These are phyloP conservation scores for Zygosaccharomyces gambellarensis DNA, from an alignment of 805 yeast genomes.

Conservation along the genomic window DNA sequence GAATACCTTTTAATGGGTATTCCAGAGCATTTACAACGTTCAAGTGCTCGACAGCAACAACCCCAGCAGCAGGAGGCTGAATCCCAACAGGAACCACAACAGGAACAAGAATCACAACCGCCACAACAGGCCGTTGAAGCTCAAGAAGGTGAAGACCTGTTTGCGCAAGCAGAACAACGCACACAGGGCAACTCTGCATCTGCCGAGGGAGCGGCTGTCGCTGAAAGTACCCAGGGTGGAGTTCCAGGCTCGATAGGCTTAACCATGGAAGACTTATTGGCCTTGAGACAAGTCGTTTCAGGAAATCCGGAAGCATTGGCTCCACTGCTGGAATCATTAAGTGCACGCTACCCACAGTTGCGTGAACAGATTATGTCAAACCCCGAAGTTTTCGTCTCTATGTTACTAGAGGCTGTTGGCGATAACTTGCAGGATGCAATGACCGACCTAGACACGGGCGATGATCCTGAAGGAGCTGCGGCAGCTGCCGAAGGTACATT, in stretches of 20 bases:
- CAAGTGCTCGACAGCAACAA: slow-evolving; percentile 5
- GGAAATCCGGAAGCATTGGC: slow-evolving; percentile 86
- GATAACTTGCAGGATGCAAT: slow-evolving; percentile 50
- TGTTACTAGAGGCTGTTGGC: slow-evolving; percentile 55
- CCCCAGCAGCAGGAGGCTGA: slow-evolving; percentile 19
- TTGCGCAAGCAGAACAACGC: slow-evolving; percentile 43
- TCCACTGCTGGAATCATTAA: slow-evolving; percentile 74
- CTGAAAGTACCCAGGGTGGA: slow-evolving; percentile 23
- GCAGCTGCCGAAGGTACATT: slow-evolving; percentile 35
- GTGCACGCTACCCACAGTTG: slow-evolving; percentile 76
- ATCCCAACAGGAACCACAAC: slow-evolving; percentile 19
- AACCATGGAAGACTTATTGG: slow-evolving; percentile 45
- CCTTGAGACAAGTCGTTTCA: slow-evolving; percentile 71
- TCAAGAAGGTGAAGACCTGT: slow-evolving; percentile 34
- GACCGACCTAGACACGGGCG: slow-evolving; percentile 23
- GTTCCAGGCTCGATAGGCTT: slow-evolving; percentile 41
- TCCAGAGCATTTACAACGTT: slow-evolving; percentile 51
- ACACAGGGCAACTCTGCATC: slow-evolving; percentile 23
- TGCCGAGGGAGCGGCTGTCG: slow-evolving; percentile 19
- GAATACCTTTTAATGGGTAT: slow-evolving; percentile 89
- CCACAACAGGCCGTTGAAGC: slow-evolving; percentile 8
- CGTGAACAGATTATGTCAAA: slow-evolving; percentile 74
- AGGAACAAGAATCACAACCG: slow-evolving; percentile 8
- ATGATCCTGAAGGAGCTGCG: slow-evolving; percentile 29
- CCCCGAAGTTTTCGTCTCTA: slow-evolving; percentile 83